Conservation (phyloP, 345 rosid species). For the Euphorbia tirucalli region DNA sequence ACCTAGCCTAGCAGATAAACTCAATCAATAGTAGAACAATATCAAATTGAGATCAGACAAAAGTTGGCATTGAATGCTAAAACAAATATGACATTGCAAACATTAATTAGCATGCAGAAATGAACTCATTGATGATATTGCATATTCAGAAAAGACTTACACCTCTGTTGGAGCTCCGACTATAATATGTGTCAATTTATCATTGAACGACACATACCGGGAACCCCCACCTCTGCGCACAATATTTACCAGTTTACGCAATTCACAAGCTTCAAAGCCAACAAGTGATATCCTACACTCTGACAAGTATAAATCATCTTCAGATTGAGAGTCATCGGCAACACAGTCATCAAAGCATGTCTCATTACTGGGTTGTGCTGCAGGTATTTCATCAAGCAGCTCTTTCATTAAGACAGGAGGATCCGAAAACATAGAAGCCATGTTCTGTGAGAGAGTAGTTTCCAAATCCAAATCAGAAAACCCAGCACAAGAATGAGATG, state of each 20-base stretch:
- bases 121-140: background rate
- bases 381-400: conserved; percentile 36
- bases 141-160: conserved; percentile 44
- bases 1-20: conserved; percentile 2
- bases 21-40: background rate
- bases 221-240: conserved; percentile 86
- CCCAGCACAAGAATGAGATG: conserved; percentile 40
- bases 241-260: conserved; percentile 75
- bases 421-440: conserved; percentile 48
- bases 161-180: conserved; percentile 84
- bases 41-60: background rate
- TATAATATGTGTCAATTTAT: conserved; percentile 80
- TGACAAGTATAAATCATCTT: conserved; percentile 86
- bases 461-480: conserved; percentile 64
- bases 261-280: conserved; percentile 83
- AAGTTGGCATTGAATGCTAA: conserved; percentile 4
- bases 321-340: conserved; percentile 78
- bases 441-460: conserved; percentile 68
- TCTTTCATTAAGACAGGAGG: conserved; percentile 41
- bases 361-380: conserved; percentile 38
- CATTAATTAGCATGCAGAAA: background rate
- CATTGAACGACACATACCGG: conserved; percentile 54
- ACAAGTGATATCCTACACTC: conserved; percentile 71
- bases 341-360: conserved; percentile 48
- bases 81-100: background rate